A percentile compares a stretch with the other conserved stretches of the same genome.
Evolutionary conservation across 805 yeast genomes (phyloP).

Genomic region (Scheffersomyces amazonensis): DNA sequence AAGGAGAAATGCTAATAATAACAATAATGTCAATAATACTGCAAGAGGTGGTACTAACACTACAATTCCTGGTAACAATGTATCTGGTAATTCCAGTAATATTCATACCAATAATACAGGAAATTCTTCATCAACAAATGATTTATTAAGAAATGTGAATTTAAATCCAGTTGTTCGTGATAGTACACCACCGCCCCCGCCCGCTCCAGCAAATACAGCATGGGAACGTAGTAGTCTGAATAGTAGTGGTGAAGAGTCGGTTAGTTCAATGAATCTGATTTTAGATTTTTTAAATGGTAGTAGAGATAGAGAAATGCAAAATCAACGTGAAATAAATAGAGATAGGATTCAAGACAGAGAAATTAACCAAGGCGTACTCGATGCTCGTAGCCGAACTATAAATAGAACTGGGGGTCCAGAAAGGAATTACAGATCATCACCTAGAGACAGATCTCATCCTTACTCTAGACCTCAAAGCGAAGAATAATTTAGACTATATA

Average conservation of each 20-base stretch:
- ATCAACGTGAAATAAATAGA: background rate
- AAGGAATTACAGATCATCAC: conserved; percentile 11
- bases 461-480: conserved; percentile 14
- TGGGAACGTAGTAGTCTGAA: background rate
- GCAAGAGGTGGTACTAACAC: background rate
- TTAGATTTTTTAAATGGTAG: background rate
- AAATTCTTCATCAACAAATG: no score
- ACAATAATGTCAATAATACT: background rate
- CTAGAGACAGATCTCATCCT: conserved; percentile 17
- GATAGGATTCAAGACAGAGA: background rate
- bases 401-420: conserved; percentile 15
- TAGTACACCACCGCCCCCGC: no score
- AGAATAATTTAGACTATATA: background rate
- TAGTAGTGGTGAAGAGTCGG: no score
- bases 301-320: background rate
- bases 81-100: background rate
- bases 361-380: no score
- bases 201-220: no score
- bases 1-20: background rate
- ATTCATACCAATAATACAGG: conserved; percentile 4
- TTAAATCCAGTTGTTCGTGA: no score
- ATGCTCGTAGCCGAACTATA: no score
- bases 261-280: background rate
- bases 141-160: no score
- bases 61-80: background rate